Conservation (phyloP, 345 rosid genomes). For the Boechera stricta region DNA sequence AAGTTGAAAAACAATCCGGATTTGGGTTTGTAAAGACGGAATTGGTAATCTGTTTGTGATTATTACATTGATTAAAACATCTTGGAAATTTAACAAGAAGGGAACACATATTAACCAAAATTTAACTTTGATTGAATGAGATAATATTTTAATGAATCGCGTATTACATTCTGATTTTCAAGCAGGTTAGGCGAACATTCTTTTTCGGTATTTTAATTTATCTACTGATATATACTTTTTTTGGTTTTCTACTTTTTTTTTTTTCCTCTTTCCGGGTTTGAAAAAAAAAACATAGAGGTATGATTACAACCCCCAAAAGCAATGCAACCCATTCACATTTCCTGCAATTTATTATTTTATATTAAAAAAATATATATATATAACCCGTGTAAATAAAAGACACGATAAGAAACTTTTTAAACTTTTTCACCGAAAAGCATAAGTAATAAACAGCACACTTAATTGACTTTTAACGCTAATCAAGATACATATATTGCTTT, state of each 20-base stretch:
- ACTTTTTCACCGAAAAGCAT: conserved; percentile 51
- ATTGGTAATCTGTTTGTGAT: not conserved
- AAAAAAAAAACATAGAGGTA: conserved; percentile 35
- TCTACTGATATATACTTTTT: not conserved
- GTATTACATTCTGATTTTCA: not conserved
- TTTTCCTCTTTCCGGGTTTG: not conserved
- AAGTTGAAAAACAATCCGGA: not conserved
- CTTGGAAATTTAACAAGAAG: conserved; percentile 9
- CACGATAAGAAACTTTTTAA: conserved; percentile 35
- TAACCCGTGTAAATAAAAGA: conserved; percentile 25
- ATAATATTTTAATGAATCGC: conserved; percentile 10
- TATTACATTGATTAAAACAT: not conserved
- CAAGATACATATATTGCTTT: conserved; percentile 1
- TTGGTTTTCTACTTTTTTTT: conserved; percentile 3
- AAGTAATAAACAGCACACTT: conserved; percentile 47
- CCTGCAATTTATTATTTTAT: conserved; percentile 19
- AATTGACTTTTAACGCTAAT: conserved; percentile 42
- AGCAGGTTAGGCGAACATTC: conserved; percentile 25
- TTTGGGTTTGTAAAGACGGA: not conserved
- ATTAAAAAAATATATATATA: not conserved
- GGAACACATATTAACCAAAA: not conserved
- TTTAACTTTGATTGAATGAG: conserved; percentile 4
- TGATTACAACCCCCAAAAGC: conserved; percentile 47
- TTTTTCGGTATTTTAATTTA: conserved; percentile 1
- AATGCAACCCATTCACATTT: conserved; percentile 43